Conservation (phyloP, 2,329 filamentous ascomycete species). For the Neonectria neomacrospora region DNA sequence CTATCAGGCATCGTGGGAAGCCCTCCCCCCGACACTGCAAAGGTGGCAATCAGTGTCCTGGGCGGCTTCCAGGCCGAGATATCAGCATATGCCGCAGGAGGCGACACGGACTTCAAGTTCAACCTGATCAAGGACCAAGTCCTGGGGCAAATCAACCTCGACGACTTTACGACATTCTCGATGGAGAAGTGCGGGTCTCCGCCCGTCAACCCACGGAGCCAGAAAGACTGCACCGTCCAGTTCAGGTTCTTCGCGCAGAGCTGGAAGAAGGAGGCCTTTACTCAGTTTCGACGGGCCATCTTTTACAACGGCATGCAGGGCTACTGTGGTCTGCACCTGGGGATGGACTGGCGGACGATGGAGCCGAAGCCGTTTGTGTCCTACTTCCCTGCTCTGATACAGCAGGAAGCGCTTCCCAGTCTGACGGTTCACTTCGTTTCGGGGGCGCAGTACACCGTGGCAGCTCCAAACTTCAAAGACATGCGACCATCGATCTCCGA, state of each 20-base stretch:
- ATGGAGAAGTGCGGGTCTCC: conserved; percentile 46
- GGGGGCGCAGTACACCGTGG: conserved; percentile 19
- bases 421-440: conserved; percentile 39
- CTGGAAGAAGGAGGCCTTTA: conserved; percentile 33
- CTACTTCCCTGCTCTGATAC: conserved; percentile 49
- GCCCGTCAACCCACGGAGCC: conserved; percentile 41
- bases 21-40: conserved; percentile 53
- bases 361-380: conserved; percentile 45
- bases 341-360: conserved; percentile 52
- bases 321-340: conserved; percentile 48
- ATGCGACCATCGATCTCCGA: neutral
- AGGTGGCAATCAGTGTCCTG: conserved; percentile 52
- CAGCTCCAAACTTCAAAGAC: neutral
- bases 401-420: conserved; percentile 21
- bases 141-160: conserved; percentile 35
- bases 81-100: conserved; percentile 37
- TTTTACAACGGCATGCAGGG: conserved; percentile 49
- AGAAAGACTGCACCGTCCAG: conserved; percentile 54
- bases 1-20: conserved; percentile 52
- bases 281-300: conserved; percentile 35
- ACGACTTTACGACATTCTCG: conserved; percentile 44
- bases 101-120: conserved; percentile 44
- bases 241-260: conserved; percentile 56
- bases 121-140: conserved; percentile 43
- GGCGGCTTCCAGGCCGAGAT: conserved; percentile 54